A percentile compares a stretch with the other conserved stretches of the same genome.
Evolutionary conservation across 75 land plant species (phyloP).

Genomic region (Isoetes taiwanensis): DNA sequence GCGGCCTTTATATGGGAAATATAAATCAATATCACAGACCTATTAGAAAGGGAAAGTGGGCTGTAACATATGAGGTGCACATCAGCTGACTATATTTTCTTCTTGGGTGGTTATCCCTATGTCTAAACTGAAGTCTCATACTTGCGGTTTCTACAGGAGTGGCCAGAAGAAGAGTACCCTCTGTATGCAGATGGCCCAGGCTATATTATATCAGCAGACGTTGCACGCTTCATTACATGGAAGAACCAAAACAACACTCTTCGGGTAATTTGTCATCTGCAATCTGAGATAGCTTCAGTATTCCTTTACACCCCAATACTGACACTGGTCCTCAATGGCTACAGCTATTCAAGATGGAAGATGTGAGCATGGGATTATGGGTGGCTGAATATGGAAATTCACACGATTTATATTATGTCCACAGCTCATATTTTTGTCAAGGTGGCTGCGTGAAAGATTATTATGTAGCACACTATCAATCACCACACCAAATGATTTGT

Average conservation of each 20-base stretch:
- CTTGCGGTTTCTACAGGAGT: background rate
- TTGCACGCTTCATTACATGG: background rate
- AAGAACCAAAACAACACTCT: background rate
- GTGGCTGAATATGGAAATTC: conserved; percentile 53
- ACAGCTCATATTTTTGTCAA: conserved; percentile 29
- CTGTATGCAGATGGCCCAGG: conserved; percentile 5
- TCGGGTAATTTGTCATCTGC: too few species aligned
- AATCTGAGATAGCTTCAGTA: too few species aligned
- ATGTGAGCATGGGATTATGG: conserved; percentile 97
- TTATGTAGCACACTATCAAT: conserved; percentile 20
- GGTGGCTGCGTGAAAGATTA: conserved; percentile 15
- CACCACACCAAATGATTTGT: conserved; percentile 24
- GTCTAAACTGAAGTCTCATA: background rate
- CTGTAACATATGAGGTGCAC: conserved; percentile 1
- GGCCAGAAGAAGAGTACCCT: conserved; percentile 7
- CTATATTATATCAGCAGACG: background rate
- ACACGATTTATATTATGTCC: conserved; percentile 38
- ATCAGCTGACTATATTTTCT: background rate
- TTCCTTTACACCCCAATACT: too few species aligned
- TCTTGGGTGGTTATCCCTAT: background rate
- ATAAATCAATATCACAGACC: conserved; percentile 1
- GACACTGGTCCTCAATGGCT: conserved; percentile 14
- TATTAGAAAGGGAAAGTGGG: background rate
- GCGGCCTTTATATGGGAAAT: conserved; percentile 2
- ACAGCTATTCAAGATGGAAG: conserved; percentile 95